Base-by-base conservation (phyloP, 2,329 filamentous ascomycete species). In the Fusarium sambucinum region DNA sequence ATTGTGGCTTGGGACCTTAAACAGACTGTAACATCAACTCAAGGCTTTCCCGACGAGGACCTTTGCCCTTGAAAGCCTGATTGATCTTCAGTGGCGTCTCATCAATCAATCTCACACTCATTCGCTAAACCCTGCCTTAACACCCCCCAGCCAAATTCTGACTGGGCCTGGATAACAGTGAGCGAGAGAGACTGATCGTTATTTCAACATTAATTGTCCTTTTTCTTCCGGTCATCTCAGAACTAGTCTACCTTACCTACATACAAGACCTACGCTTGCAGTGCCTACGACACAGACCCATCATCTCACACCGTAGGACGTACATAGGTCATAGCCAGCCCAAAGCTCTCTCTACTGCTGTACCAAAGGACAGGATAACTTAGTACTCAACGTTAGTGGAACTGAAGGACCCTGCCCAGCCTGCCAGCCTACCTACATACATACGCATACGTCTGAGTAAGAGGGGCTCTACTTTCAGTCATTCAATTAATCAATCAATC, bases 71-170 rank as follows among this genome's bases (percentile, higher is more conserved):
- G 19, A 66, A 66, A 73, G 63, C 71, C 61, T 66, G 66, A 45
- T 69, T 72, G 69, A 73, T 73, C 69, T 69, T 61, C 61, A 69
- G 60, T 70, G 71, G 67, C 64, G 71, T 66, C 61, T 73, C 48
- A 29, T 63, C 38, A 69, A 60, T 55, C 56, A 55, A 60, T 57
- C 66, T 60, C 54, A 55, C 53, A 51, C 41, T 54, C 59, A 55
- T 56, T 72, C 55, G 47, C 66, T 68, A 62, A 60, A 68, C 66
- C 66, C 55, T 57, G 55, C 59, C 47, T 55, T 58, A 37, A 32
- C 27, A 47, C 52, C 50, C 56, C 60, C 29, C 29, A 54, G 46
- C 40, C 52, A 47, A 30, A 62, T 65, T 59, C 55, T 56, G 51
- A 52, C 47, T 30, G 27, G 27, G 16, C 27, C 25, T 45, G 12